phyloP scores from a whole-genome alignment of 2,329 filamentous ascomycete species.

The Penicillium sp. region DNA sequence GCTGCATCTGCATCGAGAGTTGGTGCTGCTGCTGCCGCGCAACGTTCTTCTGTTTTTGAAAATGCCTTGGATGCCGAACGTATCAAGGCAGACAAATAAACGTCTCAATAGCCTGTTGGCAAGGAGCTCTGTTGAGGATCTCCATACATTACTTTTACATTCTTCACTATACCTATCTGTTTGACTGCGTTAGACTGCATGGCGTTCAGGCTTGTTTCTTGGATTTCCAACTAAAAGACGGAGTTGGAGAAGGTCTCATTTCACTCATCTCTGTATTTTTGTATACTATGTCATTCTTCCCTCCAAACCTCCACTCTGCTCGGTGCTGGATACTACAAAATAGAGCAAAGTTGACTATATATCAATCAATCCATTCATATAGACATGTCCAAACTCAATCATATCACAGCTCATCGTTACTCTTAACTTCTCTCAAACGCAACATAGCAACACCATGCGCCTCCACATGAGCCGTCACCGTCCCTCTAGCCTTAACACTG shows the following conservation, averaged over 20 bases:
- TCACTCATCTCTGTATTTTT: not conserved
- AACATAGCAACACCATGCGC: constrained; percentile 54
- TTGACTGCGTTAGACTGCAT: constrained; percentile 1
- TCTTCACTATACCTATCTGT: not conserved
- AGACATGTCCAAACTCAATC: not conserved
- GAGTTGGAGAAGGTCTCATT: not conserved
- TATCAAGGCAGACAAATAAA: constrained; percentile 3
- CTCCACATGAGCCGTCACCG: constrained; percentile 45
- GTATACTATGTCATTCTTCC: constrained; percentile 12
- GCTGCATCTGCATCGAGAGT: constrained; percentile 8
- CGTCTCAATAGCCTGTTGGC: not conserved
- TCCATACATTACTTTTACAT: not conserved
- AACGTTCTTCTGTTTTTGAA: constrained; percentile 6
- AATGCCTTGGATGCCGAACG: constrained; percentile 5
- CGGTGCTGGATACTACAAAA: not conserved
- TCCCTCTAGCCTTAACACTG: constrained; percentile 45
- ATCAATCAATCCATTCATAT: not conserved
- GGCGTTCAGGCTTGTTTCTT: constrained; percentile 7
- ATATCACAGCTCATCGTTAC: constrained; percentile 46
- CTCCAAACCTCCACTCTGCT: constrained; percentile 9
- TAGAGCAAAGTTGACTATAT: not conserved
- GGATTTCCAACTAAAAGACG: constrained; percentile 1
- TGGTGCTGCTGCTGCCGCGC: not conserved
- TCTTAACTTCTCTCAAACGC: constrained; percentile 44
- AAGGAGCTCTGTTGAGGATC: not conserved